Percentiles rank a stretch among this genome's conserved stretches.
These are phyloP conservation scores for Globisporangium megalacanthum DNA, from an alignment of 352 stramenopile species.

Conservation along the genomic window DNA sequence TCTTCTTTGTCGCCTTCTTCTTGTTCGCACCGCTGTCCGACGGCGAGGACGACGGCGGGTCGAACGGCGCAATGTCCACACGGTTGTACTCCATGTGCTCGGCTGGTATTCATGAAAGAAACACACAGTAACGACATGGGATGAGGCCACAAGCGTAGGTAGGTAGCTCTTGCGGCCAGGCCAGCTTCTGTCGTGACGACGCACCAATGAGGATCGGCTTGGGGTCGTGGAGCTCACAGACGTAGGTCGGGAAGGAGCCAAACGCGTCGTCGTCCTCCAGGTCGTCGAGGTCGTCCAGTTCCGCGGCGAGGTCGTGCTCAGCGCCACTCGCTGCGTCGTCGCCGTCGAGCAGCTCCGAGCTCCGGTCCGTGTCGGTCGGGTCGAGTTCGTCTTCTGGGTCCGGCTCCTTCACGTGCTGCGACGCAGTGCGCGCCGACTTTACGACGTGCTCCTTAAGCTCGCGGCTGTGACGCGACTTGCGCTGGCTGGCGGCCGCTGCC, in stretches of 20 bases:
- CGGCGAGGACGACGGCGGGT: slow-evolving; percentile 20
- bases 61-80: slow-evolving; percentile 44
- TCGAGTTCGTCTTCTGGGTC: slow-evolving; percentile 23
- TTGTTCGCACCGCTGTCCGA: slow-evolving; percentile 6
- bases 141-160: no score
- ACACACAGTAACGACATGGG: no score
- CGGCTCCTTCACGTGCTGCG: slow-evolving; percentile 23
- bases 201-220: slow-evolving; percentile 65
- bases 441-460: slow-evolving; percentile 10
- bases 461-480: slow-evolving; percentile 13
- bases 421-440: slow-evolving; percentile 13
- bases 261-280: slow-evolving; percentile 16
- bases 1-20: slow-evolving; percentile 7
- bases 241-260: slow-evolving; percentile 51
- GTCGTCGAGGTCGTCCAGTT: slow-evolving; percentile 8
- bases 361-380: slow-evolving; percentile 26
- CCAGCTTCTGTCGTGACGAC: background rate
- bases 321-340: background rate
- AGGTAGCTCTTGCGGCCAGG: no score
- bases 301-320: background rate
- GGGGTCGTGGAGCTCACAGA: slow-evolving; percentile 73
- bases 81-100: slow-evolving; percentile 60
- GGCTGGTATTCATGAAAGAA: slow-evolving; percentile 15
- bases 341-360: slow-evolving; percentile 16
- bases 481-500: slow-evolving; percentile 19